phyloP scores from a whole-genome alignment of 2,329 filamentous ascomycete species.

The Claviceps spartinae region DNA sequence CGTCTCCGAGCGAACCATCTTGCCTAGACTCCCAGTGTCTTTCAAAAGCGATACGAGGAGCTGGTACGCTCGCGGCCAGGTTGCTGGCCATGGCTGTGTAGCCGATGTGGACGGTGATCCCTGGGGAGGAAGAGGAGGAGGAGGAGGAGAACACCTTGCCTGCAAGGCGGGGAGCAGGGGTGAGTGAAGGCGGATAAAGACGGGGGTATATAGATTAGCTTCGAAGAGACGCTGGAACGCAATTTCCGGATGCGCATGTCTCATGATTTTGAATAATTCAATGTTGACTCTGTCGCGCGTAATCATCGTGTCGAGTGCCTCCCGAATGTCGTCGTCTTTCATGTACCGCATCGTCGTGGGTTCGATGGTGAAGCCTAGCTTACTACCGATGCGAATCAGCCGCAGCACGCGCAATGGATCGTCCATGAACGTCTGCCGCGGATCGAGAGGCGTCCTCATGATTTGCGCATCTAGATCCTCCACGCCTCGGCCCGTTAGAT shows the following conservation, averaged over 20 bases:
- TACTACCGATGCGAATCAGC: conserved; percentile 6
- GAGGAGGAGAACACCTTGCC: background rate
- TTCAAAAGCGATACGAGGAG: conserved; percentile 1
- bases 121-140: background rate
- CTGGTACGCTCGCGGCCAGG: conserved; percentile 5
- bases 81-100: conserved; percentile 3
- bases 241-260: background rate
- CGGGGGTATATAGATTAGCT: conserved; percentile 4
- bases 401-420: conserved; percentile 9
- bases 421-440: conserved; percentile 9
- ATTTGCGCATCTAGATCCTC: conserved; percentile 6
- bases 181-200: conserved; percentile 8
- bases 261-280: conserved; percentile 10
- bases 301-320: conserved; percentile 7
- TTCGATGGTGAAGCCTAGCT: conserved; percentile 7
- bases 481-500: conserved; percentile 7
- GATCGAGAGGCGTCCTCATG: conserved; percentile 9
- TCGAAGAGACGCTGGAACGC: conserved; percentile 6
- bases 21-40: conserved; percentile 2
- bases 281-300: conserved; percentile 8
- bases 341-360: conserved; percentile 1
- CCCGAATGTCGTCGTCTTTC: conserved; percentile 3
- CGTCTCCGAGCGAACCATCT: conserved; percentile 4
- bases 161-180: background rate
- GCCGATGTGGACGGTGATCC: background rate